These are phyloP conservation scores for Didymella pomorum DNA, from an alignment of 2,329 filamentous ascomycete species.

Conservation along the genomic window DNA sequence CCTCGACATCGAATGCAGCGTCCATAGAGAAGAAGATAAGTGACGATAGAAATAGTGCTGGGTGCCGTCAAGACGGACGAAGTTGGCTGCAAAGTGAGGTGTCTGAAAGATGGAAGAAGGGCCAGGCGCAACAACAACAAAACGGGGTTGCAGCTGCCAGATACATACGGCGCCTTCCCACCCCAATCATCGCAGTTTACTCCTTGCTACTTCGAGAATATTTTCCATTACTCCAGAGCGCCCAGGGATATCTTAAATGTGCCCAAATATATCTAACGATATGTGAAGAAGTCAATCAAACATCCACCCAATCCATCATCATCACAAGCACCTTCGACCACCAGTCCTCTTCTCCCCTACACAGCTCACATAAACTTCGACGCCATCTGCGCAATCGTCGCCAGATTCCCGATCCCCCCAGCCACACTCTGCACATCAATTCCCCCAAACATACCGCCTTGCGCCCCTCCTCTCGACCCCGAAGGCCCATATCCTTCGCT, in stretches of 20 bases:
- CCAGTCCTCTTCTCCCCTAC: too few relatives aligned
- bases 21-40: neutral
- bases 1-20: neutral
- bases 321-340: neutral
- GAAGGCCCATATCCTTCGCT: constrained; percentile 52
- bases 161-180: neutral
- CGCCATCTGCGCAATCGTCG: constrained; percentile 56
- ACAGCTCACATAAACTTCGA: constrained; percentile 55
- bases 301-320: neutral
- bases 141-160: neutral
- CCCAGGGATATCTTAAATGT: constrained; percentile 2
- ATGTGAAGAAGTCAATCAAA: constrained; percentile 1
- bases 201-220: neutral
- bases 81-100: neutral
- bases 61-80: neutral
- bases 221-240: constrained; percentile 1
- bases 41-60: neutral
- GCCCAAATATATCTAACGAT: constrained; percentile 1
- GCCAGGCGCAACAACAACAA: neutral
- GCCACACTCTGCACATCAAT: constrained; percentile 43
- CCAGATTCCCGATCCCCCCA: constrained; percentile 45
- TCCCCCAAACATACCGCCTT: constrained; percentile 36
- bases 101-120: neutral
- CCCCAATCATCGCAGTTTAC: too few relatives aligned
- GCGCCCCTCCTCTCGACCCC: constrained; percentile 17